These are phyloP conservation scores for Tylopilus sp. DNA, from an alignment of 1,284 basidiomycete species.

Conservation along the genomic window DNA sequence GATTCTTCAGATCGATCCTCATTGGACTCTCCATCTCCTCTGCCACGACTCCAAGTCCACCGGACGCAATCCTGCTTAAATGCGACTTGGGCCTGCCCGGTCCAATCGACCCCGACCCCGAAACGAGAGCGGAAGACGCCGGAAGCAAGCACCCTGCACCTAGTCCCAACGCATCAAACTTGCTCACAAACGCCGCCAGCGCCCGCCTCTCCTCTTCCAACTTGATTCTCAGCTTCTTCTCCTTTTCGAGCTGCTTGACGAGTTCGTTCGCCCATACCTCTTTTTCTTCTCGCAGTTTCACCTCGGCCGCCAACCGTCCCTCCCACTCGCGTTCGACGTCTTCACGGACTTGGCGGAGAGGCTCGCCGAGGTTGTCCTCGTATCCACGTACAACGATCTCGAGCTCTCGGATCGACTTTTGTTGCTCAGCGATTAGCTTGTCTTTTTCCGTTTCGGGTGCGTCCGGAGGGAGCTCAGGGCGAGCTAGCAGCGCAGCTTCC, in stretches of 20 bases:
- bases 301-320: constrained; percentile 57
- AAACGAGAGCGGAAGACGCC: constrained; percentile 15
- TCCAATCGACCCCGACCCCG: constrained; percentile 4
- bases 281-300: constrained; percentile 58
- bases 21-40: constrained; percentile 45
- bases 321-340: constrained; percentile 81
- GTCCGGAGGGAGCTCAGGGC: constrained; percentile 55
- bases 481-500: constrained; percentile 64
- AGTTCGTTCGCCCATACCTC: constrained; percentile 69
- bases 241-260: constrained; percentile 68
- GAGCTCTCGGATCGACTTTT: constrained; percentile 65
- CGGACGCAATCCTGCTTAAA: constrained; percentile 34
- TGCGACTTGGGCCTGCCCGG: constrained; percentile 42
- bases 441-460: constrained; percentile 69
- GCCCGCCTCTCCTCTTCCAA: constrained; percentile 73
- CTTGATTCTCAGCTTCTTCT: constrained; percentile 61
- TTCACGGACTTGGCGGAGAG: constrained; percentile 67
- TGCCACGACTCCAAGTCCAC: constrained; percentile 19
- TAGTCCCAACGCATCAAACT: constrained; percentile 68
- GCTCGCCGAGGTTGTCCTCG: constrained; percentile 68
- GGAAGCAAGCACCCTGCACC: constrained; percentile 37
- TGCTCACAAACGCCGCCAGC: constrained; percentile 69
- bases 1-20: constrained; percentile 41
- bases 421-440: constrained; percentile 62
- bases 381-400: constrained; percentile 68